Percentiles rank a stretch among this genome's conserved stretches.
These are phyloP conservation scores for Salix exigua DNA, from an alignment of 345 rosid genomes.

Conservation along the genomic window DNA sequence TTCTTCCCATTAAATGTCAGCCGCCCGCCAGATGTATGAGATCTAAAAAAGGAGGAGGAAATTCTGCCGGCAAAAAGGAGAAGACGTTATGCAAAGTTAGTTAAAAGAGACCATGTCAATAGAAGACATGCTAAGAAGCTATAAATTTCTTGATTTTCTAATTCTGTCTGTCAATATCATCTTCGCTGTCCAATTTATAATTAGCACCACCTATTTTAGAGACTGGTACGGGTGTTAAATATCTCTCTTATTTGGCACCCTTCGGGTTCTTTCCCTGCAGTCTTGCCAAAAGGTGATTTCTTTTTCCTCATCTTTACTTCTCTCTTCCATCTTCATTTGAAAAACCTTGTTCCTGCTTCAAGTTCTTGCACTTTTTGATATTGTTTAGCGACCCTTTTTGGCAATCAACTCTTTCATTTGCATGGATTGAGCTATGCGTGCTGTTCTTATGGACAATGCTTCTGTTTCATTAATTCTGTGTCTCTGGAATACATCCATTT, in stretches of 20 bases:
- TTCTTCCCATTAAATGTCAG: no score
- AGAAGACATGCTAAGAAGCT: background rate
- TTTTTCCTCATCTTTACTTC: background rate
- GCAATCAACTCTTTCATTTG: background rate
- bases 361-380: background rate
- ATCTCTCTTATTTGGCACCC: background rate
- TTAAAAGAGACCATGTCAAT: background rate
- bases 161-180: constrained; percentile 8
- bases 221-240: background rate
- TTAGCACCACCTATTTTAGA: background rate
- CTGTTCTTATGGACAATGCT: background rate
- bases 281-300: constrained; percentile 5
- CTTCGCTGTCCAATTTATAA: background rate
- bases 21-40: background rate
- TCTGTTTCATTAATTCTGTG: background rate
- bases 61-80: constrained; percentile 8
- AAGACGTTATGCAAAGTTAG: background rate
- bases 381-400: background rate
- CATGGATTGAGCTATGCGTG: background rate
- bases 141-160: background rate
- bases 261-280: background rate
- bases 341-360: background rate
- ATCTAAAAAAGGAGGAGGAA: background rate
- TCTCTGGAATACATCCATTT: background rate
- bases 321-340: background rate